Conservation (phyloP, 257 asterid species). For the Solanum neorickii region DNA sequence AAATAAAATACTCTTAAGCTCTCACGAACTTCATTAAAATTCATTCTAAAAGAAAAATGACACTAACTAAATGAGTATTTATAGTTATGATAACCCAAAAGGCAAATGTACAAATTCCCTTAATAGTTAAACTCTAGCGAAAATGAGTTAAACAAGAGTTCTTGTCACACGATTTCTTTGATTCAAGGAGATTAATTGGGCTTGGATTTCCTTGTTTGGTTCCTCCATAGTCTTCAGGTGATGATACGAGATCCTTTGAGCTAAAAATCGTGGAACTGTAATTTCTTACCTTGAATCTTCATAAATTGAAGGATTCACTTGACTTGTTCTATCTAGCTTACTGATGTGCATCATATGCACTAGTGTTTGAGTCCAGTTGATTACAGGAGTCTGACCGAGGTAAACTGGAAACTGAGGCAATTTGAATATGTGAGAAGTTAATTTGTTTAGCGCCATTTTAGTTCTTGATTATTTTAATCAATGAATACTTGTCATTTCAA, state of each 20-base stretch:
- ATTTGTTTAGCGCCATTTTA: background rate
- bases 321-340: background rate
- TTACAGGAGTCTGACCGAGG: background rate
- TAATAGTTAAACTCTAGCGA: background rate
- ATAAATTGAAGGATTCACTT: background rate
- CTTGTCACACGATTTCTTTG: background rate
- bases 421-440: background rate
- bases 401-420: background rate
- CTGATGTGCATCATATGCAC: background rate
- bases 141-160: background rate
- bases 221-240: background rate
- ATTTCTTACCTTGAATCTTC: background rate
- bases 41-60: background rate
- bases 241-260: background rate
- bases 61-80: background rate
- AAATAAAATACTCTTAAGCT: background rate
- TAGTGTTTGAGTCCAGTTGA: background rate
- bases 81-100: background rate
- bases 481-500: background rate
- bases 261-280: background rate
- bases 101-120: background rate
- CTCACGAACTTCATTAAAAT: background rate
- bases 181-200: background rate
- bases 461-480: background rate
- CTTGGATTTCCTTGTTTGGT: background rate